phyloP scores from a whole-genome alignment of 1,284 basidiomycete species.

The Exsudoporus floridanus region DNA sequence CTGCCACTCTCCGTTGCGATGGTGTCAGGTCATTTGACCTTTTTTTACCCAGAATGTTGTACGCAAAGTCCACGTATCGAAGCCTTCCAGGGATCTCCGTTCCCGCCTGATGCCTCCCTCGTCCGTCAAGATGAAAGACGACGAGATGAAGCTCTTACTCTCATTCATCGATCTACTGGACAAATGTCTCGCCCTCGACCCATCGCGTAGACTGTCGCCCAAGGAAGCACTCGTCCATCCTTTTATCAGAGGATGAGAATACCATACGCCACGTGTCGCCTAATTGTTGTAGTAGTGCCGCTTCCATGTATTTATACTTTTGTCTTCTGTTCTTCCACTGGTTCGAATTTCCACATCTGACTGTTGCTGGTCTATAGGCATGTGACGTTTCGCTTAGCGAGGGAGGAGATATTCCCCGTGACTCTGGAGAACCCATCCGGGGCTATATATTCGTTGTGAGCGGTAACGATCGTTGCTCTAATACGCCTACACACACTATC shows the following conservation, averaged over 20 bases:
- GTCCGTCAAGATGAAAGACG: slow-evolving; percentile 79
- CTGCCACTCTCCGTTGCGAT: slow-evolving; percentile 5
- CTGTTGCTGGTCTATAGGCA: slow-evolving; percentile 4
- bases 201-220: slow-evolving; percentile 80
- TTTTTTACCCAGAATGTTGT: slow-evolving; percentile 64
- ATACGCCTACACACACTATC: neutral
- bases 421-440: neutral
- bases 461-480: neutral
- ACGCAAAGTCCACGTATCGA: slow-evolving; percentile 82
- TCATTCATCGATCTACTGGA: slow-evolving; percentile 91
- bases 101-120: slow-evolving; percentile 79
- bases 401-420: neutral
- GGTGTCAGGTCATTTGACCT: slow-evolving; percentile 19
- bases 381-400: slow-evolving; percentile 1
- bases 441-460: slow-evolving; percentile 7
- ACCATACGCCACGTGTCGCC: slow-evolving; percentile 7
- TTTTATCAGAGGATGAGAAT: slow-evolving; percentile 70
- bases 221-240: slow-evolving; percentile 87
- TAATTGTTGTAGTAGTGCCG: slow-evolving; percentile 20
- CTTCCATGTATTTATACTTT: slow-evolving; percentile 32
- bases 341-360: slow-evolving; percentile 13
- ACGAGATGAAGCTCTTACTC: slow-evolving; percentile 81
- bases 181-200: slow-evolving; percentile 90
- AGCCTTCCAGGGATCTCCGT: slow-evolving; percentile 79
- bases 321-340: slow-evolving; percentile 2